Percentiles rank a stretch among this genome's conserved stretches.
phyloP scores from a whole-genome alignment of 2,329 filamentous ascomycete genomes.

The Aspergillus sp. region DNA sequence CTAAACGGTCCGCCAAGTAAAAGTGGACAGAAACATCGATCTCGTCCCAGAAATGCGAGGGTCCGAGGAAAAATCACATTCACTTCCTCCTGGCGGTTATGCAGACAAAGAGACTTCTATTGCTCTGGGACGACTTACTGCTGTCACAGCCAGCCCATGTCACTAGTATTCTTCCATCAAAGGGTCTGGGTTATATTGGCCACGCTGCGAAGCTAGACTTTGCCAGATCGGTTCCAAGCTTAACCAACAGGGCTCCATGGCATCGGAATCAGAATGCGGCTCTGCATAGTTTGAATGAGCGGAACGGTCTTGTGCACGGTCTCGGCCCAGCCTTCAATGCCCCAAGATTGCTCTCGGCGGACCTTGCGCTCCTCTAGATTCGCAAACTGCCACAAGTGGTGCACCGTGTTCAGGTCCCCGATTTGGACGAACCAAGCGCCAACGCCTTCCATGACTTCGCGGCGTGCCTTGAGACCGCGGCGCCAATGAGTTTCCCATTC shows the following conservation, averaged over 20 bases:
- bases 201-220: background rate
- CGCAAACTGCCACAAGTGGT: slow-evolving; percentile 98
- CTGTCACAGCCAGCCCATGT: background rate
- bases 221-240: slow-evolving; percentile 2
- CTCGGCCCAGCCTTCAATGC: slow-evolving; percentile 90
- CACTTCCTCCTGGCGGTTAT: background rate
- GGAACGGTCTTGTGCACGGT: slow-evolving; percentile 98
- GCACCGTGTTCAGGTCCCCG: slow-evolving; percentile 94
- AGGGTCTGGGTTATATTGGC: background rate
- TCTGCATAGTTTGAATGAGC: slow-evolving; percentile 95
- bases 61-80: slow-evolving; percentile 2
- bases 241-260: slow-evolving; percentile 92
- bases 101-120: background rate
- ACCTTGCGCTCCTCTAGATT: slow-evolving; percentile 91
- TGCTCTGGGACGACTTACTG: background rate
- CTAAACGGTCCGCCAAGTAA: slow-evolving; percentile 13
- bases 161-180: background rate
- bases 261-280: slow-evolving; percentile 87
- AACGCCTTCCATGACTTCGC: slow-evolving; percentile 97
- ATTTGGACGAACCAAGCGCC: slow-evolving; percentile 99
- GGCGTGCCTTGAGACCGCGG: slow-evolving; percentile 81
- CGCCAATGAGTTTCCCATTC: slow-evolving; percentile 99
- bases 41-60: background rate
- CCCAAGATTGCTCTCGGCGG: slow-evolving; percentile 91
- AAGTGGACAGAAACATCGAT: slow-evolving; percentile 1